Evolutionary conservation across 2,329 filamentous ascomycete genomes (phyloP), one percentile per base, ranked within the genome.

Genomic region (Mariannaea elegans): DNA sequence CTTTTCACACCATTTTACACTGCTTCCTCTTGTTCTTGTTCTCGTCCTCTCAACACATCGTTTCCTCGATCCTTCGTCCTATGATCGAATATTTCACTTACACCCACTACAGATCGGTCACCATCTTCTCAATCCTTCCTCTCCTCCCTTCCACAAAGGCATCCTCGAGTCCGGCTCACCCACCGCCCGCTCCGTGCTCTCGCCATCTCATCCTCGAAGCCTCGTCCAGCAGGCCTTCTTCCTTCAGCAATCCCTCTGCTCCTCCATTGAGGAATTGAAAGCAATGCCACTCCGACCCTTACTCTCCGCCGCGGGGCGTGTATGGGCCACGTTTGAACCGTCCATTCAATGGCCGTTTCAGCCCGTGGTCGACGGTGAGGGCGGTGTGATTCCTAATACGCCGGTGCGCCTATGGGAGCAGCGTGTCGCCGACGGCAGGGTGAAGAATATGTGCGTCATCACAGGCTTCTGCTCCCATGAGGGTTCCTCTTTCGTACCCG

Each of bases 391-490:
- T 52, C 79, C 82, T 2, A 78, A 82, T 4, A 21, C 32, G 7
- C 57, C 57, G 12, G 4, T 60, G 3, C 46, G 45, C 12, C 46
- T 60, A 23, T 60, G 57, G 57, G 32, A 56, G 31, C 39, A 47
- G 39, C 57, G 57, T 19, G n/a, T 56, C 2, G 39, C 38, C 2
- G 51, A 63, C 34, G 57, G 51, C 2, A 16, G 59, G 7, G 56
- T 53, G 2, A 14, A 13, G 29, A 27, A 12, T 12, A 56, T 60
- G 44, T 56, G 69, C 7, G 82, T 92, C 47, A 76, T 93, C 47
- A 91, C 88, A 0, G 90, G 90, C 7, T 92, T 88, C 78, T 89
- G 88, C 73, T 84, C 86, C 36, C 87, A 92, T 68, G 90, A 93
- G 72, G 90, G 89, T 14, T 82, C 86, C 1, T 72, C 80, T 34